phyloP scores from a whole-genome alignment of 352 stramenopile genomes.

The Lagenidium giganteum region DNA sequence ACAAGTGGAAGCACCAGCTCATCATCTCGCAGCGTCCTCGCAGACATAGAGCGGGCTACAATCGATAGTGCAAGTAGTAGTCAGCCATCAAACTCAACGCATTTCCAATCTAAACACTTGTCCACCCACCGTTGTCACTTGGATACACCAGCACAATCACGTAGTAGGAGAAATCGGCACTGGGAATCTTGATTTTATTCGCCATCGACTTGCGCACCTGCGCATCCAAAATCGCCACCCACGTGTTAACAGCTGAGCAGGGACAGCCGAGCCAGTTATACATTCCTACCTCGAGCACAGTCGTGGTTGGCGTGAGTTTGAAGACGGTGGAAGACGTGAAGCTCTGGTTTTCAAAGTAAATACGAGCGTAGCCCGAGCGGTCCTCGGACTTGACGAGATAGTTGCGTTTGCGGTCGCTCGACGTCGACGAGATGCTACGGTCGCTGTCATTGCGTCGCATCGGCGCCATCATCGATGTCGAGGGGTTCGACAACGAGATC shows the following conservation, averaged over 20 bases:
- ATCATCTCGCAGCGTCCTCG: constrained; percentile 54
- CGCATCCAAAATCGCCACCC: too few species aligned
- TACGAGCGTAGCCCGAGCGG: constrained; percentile 55
- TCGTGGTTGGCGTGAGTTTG: constrained; percentile 49
- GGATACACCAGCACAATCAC: constrained; percentile 70
- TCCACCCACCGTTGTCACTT: constrained; percentile 24
- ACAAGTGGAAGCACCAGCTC: constrained; percentile 61
- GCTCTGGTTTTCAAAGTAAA: constrained; percentile 71
- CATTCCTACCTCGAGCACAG: constrained; percentile 50
- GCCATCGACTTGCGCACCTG: constrained; percentile 58
- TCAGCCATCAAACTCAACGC: too few species aligned
- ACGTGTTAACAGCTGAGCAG: background rate
- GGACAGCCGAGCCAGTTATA: too few species aligned
- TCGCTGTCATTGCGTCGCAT: constrained; percentile 12
- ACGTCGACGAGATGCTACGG: constrained; percentile 7
- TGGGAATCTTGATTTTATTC: constrained; percentile 62
- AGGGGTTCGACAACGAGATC: background rate
- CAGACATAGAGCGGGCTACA: constrained; percentile 43
- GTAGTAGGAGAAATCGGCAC: constrained; percentile 49
- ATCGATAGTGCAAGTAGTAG: too few species aligned
- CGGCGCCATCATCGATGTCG: background rate
- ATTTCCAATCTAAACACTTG: too few species aligned
- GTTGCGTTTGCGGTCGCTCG: constrained; percentile 12
- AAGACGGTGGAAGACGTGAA: constrained; percentile 77
- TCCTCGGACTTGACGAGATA: constrained; percentile 20